Evolutionary conservation across 768 basidiomycete species (phyloP).

Genomic region (Lactarius evosmus): DNA sequence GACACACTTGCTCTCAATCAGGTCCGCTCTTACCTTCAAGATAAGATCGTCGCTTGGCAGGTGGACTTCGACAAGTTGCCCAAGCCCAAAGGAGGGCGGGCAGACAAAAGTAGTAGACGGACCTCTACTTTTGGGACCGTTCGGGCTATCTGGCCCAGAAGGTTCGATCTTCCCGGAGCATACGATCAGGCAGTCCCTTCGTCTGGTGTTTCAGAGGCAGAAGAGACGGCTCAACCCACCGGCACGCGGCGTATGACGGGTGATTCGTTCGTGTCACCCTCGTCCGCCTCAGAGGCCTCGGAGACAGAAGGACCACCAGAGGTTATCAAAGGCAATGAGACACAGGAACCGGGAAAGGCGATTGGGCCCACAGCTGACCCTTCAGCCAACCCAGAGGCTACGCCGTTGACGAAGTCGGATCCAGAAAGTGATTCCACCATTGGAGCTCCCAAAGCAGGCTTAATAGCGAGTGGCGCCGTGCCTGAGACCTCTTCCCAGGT

Average conservation of each 20-base stretch:
- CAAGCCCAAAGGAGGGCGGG: conserved; percentile 55
- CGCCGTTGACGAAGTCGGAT: conserved; percentile 46
- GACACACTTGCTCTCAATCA: conserved; percentile 87
- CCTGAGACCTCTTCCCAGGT: conserved; percentile 26
- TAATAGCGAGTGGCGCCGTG: conserved; percentile 1
- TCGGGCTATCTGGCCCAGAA: conserved; percentile 66
- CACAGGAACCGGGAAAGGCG: conserved; percentile 7
- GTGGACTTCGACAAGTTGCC: conserved; percentile 85
- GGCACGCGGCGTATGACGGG: conserved; percentile 46
- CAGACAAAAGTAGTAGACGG: conserved; percentile 50
- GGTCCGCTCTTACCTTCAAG: conserved; percentile 83
- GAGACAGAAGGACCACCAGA: conserved; percentile 51
- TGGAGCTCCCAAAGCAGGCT: conserved; percentile 44
- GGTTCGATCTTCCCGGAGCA: conserved; percentile 51
- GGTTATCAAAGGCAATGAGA: conserved; percentile 28
- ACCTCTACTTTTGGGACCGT: conserved; percentile 63
- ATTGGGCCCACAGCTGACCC: conserved; percentile 3
- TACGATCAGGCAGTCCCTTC: conserved; percentile 58
- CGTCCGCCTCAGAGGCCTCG: conserved; percentile 70
- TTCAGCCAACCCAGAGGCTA: conserved; percentile 6
- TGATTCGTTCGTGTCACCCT: conserved; percentile 50
- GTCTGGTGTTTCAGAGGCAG: conserved; percentile 69
- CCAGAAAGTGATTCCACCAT: conserved; percentile 85
- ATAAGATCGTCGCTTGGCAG: conserved; percentile 96
- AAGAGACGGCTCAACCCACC: conserved; percentile 50